phyloP scores from a whole-genome alignment of 208 protist species.

The Plasmodiophora brassicae region DNA sequence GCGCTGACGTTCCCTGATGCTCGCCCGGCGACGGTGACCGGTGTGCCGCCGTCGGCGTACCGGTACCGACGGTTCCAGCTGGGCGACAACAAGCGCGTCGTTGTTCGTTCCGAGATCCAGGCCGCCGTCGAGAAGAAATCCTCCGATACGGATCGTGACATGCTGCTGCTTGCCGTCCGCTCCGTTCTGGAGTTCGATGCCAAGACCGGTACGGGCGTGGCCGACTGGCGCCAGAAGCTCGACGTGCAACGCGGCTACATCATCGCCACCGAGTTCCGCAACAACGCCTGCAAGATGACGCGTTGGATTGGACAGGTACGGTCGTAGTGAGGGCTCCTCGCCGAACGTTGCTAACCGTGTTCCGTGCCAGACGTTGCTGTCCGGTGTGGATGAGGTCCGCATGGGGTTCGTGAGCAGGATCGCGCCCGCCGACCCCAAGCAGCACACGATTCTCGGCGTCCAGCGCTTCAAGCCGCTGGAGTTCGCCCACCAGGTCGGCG shows the following conservation, averaged over 20 bases:
- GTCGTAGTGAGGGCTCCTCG: not conserved
- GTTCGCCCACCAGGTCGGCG: slow-evolving; percentile 13
- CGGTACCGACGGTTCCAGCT: not conserved
- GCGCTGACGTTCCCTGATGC: not conserved
- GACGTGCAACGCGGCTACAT: slow-evolving; percentile 4
- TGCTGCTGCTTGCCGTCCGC: not conserved
- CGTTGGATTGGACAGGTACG: slow-evolving; percentile 4
- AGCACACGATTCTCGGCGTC: not conserved
- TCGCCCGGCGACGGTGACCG: not conserved
- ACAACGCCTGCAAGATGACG: slow-evolving; percentile 14
- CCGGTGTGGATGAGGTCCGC: slow-evolving; percentile 1
- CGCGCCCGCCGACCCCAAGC: not conserved
- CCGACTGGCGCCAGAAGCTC: slow-evolving; percentile 23
- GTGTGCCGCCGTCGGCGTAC: not conserved
- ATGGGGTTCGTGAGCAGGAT: not conserved
- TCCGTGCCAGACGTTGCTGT: not conserved
- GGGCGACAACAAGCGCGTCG: not conserved
- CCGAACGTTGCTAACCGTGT: not conserved
- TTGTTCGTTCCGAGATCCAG: not conserved
- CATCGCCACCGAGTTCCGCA: slow-evolving; percentile 24
- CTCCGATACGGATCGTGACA: not conserved
- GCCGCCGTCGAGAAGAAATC: not conserved
- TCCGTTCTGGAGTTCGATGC: slow-evolving; percentile 21
- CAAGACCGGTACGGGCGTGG: not conserved
- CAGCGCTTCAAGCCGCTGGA: not conserved